phyloP scores from a whole-genome alignment of 495 filamentous ascomycete species.

The Lichina pygmaea region DNA sequence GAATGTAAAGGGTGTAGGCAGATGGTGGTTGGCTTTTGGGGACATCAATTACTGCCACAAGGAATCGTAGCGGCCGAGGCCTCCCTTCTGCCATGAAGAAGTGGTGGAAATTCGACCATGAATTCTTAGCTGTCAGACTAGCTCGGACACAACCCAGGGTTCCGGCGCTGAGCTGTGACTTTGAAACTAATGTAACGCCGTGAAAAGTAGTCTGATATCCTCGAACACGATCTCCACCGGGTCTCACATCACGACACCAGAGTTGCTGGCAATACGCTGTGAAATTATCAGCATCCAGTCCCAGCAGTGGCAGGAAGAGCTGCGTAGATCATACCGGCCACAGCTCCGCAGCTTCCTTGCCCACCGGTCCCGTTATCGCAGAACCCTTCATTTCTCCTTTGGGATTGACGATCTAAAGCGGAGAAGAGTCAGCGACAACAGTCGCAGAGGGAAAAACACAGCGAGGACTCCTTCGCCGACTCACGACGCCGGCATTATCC shows the following conservation, averaged over 20 bases:
- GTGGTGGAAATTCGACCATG: too few relatives aligned
- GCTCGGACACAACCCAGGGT: too few relatives aligned
- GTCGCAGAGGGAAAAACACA: too few relatives aligned
- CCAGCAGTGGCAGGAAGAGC: background rate
- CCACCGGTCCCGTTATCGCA: slow-evolving; percentile 94
- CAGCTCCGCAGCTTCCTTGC: slow-evolving; percentile 98
- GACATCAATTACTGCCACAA: too few relatives aligned
- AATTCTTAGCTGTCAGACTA: too few relatives aligned
- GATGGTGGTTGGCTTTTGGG: too few relatives aligned
- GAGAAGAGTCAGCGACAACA: background rate
- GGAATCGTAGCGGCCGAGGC: too few relatives aligned
- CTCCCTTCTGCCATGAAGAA: too few relatives aligned
- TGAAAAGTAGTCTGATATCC: too few relatives aligned
- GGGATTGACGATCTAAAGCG: slow-evolving; percentile 81
- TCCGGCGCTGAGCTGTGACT: too few relatives aligned
- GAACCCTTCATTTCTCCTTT: slow-evolving; percentile 99
- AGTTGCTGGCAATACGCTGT: slow-evolving; percentile 97
- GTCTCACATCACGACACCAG: slow-evolving; percentile 94
- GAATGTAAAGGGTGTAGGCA: too few relatives aligned
- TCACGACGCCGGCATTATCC: slow-evolving; percentile 96
- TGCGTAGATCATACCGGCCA: slow-evolving; percentile 48
- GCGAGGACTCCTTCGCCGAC: slow-evolving; percentile 11
- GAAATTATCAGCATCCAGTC: slow-evolving; percentile 1
- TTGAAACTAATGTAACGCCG: too few relatives aligned
- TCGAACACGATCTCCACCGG: background rate